A percentile compares a stretch with the other conserved stretches of the same genome.
These are phyloP conservation scores for Coriaria nepalensis DNA, from an alignment of 306 rosid species.

Conservation along the genomic window DNA sequence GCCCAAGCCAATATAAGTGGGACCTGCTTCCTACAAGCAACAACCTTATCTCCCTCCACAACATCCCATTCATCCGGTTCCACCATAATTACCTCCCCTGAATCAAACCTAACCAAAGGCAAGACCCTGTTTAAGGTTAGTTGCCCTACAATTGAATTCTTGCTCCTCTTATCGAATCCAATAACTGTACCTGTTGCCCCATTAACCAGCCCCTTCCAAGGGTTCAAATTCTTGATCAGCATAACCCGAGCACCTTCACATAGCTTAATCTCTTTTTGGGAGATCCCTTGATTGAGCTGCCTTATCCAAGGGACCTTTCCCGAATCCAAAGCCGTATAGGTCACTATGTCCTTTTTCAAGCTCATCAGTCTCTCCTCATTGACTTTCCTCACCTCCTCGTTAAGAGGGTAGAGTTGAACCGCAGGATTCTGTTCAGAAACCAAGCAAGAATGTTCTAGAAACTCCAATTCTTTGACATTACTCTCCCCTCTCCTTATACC, in stretches of 20 bases:
- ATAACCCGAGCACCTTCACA: constrained; percentile 48
- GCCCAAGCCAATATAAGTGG: constrained; percentile 50
- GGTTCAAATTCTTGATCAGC: constrained; percentile 33
- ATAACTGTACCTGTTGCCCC: constrained; percentile 41
- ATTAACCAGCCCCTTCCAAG: constrained; percentile 30
- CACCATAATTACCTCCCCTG: too few relatives aligned
- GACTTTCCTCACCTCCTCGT: constrained; percentile 25
- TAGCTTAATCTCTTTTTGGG: constrained; percentile 21
- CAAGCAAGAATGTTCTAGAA: constrained; percentile 21
- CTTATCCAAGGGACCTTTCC: too few relatives aligned
- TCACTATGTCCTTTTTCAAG: constrained; percentile 18
- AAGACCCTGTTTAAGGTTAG: too few relatives aligned
- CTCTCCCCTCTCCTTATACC: too few relatives aligned
- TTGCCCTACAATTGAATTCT: too few relatives aligned
- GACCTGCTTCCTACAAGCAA: constrained; percentile 38
- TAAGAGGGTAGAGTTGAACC: constrained; percentile 35
- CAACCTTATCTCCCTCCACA: too few relatives aligned
- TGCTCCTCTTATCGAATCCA: too few relatives aligned
- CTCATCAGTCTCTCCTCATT: constrained; percentile 26
- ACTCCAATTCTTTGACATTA: too few relatives aligned
- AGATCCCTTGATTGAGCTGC: constrained; percentile 25
- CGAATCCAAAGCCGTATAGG: constrained; percentile 20
- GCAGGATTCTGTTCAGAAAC: constrained; percentile 19
- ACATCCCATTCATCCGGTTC: too few relatives aligned
- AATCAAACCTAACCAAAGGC: too few relatives aligned